phyloP scores from a whole-genome alignment of 2,329 filamentous ascomycete genomes.

The Calonectria pseudoreteaudii region DNA sequence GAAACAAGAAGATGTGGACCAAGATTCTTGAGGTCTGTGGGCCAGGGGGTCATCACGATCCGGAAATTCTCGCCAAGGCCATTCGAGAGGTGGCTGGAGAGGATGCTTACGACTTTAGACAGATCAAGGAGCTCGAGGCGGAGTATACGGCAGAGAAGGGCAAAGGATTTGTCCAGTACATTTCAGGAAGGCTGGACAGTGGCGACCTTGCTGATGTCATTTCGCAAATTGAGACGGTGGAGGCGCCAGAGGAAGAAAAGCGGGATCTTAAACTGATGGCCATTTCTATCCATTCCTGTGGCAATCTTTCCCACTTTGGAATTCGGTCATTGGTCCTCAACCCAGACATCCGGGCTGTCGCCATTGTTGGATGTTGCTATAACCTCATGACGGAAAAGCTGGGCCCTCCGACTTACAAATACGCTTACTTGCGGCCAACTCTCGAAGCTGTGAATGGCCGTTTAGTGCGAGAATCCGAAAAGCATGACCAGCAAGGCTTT shows the following conservation, averaged over 20 bases:
- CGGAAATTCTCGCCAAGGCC: constrained; percentile 47
- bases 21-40: constrained; percentile 57
- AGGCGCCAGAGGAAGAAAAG: constrained; percentile 35
- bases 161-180: constrained; percentile 80
- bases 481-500: constrained; percentile 91
- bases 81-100: constrained; percentile 50
- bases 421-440: constrained; percentile 79
- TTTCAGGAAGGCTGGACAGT: constrained; percentile 79
- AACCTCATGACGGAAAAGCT: constrained; percentile 94
- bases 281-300: constrained; percentile 96
- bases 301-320: constrained; percentile 95
- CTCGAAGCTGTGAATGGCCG: constrained; percentile 76
- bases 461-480: constrained; percentile 73
- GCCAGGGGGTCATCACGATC: constrained; percentile 54
- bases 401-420: constrained; percentile 87
- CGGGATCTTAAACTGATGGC: constrained; percentile 76
- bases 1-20: constrained; percentile 85
- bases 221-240: constrained; percentile 62
- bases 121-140: constrained; percentile 59
- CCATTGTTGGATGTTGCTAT: constrained; percentile 98
- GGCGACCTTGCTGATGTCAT: constrained; percentile 78
- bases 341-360: constrained; percentile 86
- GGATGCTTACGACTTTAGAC: constrained; percentile 58
- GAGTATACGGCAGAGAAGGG: constrained; percentile 69
- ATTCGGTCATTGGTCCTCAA: constrained; percentile 89